Percentiles rank a stretch among this genome's conserved stretches.
Evolutionary conservation across 2,329 filamentous ascomycete genomes (phyloP).

Genomic region (Alternaria gaisen): DNA sequence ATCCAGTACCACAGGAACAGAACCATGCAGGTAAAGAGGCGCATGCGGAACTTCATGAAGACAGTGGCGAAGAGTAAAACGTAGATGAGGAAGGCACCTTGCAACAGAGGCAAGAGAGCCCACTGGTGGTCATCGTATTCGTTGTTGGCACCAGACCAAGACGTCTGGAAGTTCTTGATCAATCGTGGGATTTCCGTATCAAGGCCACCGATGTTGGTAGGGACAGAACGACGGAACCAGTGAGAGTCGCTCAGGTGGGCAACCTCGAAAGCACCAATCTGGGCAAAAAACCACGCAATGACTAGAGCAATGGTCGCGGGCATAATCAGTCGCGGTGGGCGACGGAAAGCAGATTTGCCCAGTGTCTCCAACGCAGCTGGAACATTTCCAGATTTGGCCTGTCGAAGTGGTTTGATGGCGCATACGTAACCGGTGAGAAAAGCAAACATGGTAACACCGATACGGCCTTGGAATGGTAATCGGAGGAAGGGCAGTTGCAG

Average conservation of each 20-base stretch:
- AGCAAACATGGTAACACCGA: conserved; percentile 65
- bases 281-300: conserved; percentile 60
- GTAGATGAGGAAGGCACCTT: conserved; percentile 62
- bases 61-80: conserved; percentile 58
- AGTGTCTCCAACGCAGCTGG: conserved; percentile 58
- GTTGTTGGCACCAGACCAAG: conserved; percentile 62
- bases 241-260: conserved; percentile 59
- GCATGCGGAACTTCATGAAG: conserved; percentile 59
- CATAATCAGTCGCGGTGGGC: conserved; percentile 61
- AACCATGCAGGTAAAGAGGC: conserved; percentile 57
- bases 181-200: conserved; percentile 56
- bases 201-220: conserved; percentile 55
- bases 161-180: conserved; percentile 56
- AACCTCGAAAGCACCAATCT: conserved; percentile 59
- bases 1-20: conserved; percentile 61
- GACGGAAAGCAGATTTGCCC: conserved; percentile 63
- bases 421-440: conserved; percentile 66
- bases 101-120: conserved; percentile 61
- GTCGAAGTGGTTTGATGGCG: conserved; percentile 63
- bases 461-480: conserved; percentile 64
- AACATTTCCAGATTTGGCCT: conserved; percentile 58
- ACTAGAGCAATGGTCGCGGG: conserved; percentile 62
- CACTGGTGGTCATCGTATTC: conserved; percentile 65
- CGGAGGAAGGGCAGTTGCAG: conserved; percentile 63
- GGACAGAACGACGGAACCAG: conserved; percentile 63